These are phyloP conservation scores for Huiozyma sinensis DNA, from an alignment of 805 yeast genomes.

Conservation along the genomic window DNA sequence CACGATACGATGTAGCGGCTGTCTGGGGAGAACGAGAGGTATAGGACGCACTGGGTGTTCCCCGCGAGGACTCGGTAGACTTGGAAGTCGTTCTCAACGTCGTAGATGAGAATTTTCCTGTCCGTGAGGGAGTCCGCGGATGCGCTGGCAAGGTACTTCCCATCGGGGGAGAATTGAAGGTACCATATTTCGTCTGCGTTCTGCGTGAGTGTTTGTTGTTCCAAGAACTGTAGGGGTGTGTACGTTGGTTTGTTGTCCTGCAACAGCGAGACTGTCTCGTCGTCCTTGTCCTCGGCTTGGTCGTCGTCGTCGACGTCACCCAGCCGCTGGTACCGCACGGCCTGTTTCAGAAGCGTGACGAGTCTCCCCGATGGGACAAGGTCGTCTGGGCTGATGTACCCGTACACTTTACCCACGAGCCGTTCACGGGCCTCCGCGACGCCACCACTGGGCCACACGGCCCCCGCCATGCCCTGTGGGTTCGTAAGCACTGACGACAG, in stretches of 20 bases:
- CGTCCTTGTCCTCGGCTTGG: constrained; percentile 13
- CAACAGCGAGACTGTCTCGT: constrained; percentile 6
- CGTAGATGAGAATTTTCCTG: constrained; percentile 52
- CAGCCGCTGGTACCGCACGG: constrained; percentile 37
- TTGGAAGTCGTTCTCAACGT: constrained; percentile 39
- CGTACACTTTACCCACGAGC: constrained; percentile 34
- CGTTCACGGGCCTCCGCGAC: constrained; percentile 29
- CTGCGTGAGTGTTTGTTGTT: constrained; percentile 21
- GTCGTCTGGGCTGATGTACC: constrained; percentile 40
- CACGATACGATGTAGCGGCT: constrained; percentile 59
- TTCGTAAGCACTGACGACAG: constrained; percentile 26
- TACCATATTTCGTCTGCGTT: constrained; percentile 81
- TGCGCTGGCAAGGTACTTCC: constrained; percentile 65
- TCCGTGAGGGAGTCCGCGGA: constrained; percentile 42
- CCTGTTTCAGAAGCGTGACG: constrained; percentile 40
- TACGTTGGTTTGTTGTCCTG: constrained; percentile 9
- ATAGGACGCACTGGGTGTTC: constrained; percentile 46
- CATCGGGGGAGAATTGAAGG: constrained; percentile 66
- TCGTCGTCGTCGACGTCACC: constrained; percentile 22
- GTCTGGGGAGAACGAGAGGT: constrained; percentile 67
- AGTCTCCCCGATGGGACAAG: constrained; percentile 45
- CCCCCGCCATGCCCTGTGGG: constrained; percentile 3
- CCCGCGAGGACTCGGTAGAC: constrained; percentile 32
- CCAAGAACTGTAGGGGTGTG: constrained; percentile 6
- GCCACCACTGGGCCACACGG: no score